Evolutionary conservation across 1,284 basidiomycete species (phyloP), one percentile per base, ranked within the genome.

Genomic region (Tilletia walkeri): DNA sequence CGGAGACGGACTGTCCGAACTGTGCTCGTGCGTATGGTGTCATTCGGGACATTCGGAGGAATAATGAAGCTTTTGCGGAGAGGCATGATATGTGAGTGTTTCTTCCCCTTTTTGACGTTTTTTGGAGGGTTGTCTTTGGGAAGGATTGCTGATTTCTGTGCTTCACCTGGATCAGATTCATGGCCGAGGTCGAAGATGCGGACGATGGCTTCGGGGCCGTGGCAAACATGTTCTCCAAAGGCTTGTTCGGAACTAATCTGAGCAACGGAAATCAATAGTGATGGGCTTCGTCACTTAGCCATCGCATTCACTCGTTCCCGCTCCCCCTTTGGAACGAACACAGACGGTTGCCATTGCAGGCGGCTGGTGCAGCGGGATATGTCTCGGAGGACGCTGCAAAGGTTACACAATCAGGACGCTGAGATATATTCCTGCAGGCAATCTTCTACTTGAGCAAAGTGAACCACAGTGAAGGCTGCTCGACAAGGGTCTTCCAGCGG

Each of bases 21-120:
- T 98, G 95, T 78, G 92, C 90, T 0, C 88, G 89, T 9, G 89
- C 92, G 75, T 92, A 96, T 79, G 89, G 90, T n/a, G 88, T 95
- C 68, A 90, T 97, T 41, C 89, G 91, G 45, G 94, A 96, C 80
- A 91, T 96, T 67, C 87, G 92, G 71, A 87, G 89, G 72, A 92
- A 91, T 78, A 95, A 96, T 76, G 90, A 91, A 77, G 87, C 89
- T 72, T 85, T 94, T 67, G 91, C 90, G 9, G 90, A 92, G 79
- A 89, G 93, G 74, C 94, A 96, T 81, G 93, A 94, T 69, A 80
- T 94, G n/a, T 96, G 68, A 67, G 70, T 72, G 2, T 36, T 6
- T 5, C 65, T 48, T 68, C 20, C 18, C 18, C 9, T 59, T 56
- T 34, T 20, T 59, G 39, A 24, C n/a, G n/a, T n/a, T n/a, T n/a